Percentiles rank a stretch among this genome's conserved stretches.
Evolutionary conservation across 805 yeast species (phyloP).

Genomic region (Candida endomychidarum): DNA sequence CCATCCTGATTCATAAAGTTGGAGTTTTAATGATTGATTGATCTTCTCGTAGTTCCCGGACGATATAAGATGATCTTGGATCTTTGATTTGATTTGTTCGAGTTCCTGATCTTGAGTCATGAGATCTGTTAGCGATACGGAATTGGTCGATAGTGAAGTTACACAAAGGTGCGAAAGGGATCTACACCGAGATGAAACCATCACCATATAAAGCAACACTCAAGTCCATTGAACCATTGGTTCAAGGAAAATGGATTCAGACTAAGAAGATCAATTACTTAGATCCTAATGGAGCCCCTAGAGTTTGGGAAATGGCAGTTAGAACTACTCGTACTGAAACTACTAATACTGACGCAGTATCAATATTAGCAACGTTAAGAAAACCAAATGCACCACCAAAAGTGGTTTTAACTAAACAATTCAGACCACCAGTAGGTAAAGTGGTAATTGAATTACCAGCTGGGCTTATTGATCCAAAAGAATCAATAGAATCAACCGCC

Average conservation of each 20-base stretch:
- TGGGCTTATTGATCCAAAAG: constrained; percentile 85
- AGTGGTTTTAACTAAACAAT: constrained; percentile 78
- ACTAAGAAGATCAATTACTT: constrained; percentile 63
- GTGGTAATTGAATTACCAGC: constrained; percentile 95
- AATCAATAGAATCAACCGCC: constrained; percentile 76
- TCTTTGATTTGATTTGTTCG: constrained; percentile 53
- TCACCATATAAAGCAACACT: constrained; percentile 39
- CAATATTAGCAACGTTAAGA: constrained; percentile 72
- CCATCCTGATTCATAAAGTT: constrained; percentile 82
- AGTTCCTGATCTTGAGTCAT: constrained; percentile 34
- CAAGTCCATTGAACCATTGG: constrained; percentile 33
- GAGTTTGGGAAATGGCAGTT: constrained; percentile 92
- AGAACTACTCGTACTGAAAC: constrained; percentile 66
- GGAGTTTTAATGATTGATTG: constrained; percentile 59
- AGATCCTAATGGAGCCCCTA: constrained; percentile 65
- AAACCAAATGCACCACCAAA: constrained; percentile 34
- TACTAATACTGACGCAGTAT: constrained; percentile 83
- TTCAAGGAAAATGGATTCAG: constrained; percentile 46
- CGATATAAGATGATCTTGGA: constrained; percentile 67
- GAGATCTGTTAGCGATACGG: too few relatives aligned
- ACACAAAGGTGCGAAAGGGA: too few relatives aligned
- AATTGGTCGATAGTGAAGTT: too few relatives aligned
- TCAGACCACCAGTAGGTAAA: constrained; percentile 87
- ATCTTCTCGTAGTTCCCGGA: constrained; percentile 83
- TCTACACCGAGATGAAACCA: constrained; percentile 22